Conservation (phyloP, 2,329 filamentous ascomycete species). For the Colletotrichum lupini region DNA sequence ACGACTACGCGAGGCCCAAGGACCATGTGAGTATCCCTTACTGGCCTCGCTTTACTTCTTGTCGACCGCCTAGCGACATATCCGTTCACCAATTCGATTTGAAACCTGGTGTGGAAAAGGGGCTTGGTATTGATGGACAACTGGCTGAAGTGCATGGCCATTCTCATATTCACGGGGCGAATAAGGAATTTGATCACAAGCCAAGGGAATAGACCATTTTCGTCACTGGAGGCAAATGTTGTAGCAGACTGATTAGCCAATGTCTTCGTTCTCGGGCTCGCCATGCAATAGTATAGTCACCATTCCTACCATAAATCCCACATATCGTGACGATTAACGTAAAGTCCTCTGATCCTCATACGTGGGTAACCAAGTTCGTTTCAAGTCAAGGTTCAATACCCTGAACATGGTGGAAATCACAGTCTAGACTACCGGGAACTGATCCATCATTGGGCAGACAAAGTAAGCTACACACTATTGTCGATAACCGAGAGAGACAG, state of each 20-base stretch:
- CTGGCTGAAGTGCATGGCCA: background rate
- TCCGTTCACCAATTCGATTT: background rate
- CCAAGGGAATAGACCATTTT: background rate
- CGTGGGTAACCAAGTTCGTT: background rate
- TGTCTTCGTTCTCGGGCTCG: background rate
- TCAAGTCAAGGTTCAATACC: background rate
- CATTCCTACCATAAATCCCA: background rate
- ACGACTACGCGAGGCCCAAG: constrained; percentile 1
- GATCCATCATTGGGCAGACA: background rate
- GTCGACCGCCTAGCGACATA: background rate
- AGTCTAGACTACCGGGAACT: background rate
- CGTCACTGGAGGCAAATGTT: background rate
- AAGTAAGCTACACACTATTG: background rate
- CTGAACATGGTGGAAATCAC: background rate
- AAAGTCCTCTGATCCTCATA: background rate
- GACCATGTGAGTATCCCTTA: constrained; percentile 3
- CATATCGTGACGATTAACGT: background rate
- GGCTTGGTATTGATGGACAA: background rate
- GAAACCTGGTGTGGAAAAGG: background rate
- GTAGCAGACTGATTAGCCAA: background rate
- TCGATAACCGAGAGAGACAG: background rate
- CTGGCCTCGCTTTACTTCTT: background rate
- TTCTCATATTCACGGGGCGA: background rate
- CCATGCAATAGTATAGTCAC: background rate
- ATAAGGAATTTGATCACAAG: background rate